Percentiles rank a stretch among this genome's conserved stretches.
These are phyloP conservation scores for Puccinia hordei DNA, from an alignment of 1,284 basidiomycete genomes.

Conservation along the genomic window DNA sequence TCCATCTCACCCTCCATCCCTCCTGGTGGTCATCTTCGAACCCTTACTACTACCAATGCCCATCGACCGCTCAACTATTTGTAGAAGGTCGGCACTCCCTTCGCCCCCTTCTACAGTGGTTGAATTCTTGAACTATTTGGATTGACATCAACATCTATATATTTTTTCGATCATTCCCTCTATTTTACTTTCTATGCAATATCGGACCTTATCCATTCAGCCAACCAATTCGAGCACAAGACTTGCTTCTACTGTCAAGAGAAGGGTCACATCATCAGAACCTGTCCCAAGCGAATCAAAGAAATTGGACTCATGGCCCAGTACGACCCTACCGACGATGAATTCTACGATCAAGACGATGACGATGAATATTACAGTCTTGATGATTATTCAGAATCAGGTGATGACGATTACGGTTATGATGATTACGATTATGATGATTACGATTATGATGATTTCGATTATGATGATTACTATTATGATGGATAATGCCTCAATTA, in stretches of 20 bases:
- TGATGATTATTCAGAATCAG: too few relatives aligned
- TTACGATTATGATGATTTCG: too few relatives aligned
- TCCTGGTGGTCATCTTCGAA: not conserved
- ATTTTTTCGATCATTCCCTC: too few relatives aligned
- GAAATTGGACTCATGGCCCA: not conserved
- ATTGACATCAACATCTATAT: too few relatives aligned
- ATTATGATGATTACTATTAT: too few relatives aligned
- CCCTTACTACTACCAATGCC: not conserved
- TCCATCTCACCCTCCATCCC: not conserved
- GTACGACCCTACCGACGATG: not conserved
- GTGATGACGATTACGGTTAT: too few relatives aligned
- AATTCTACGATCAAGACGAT: not conserved
- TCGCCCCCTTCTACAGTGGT: not conserved
- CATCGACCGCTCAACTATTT: not conserved
- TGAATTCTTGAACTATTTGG: too few relatives aligned
- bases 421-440: too few relatives aligned
- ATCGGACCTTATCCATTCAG: too few relatives aligned
- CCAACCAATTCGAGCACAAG: not conserved
- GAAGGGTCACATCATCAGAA: not conserved
- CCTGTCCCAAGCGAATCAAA: not conserved
- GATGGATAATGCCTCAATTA: too few relatives aligned
- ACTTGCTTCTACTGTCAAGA: not conserved
- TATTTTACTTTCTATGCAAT: too few relatives aligned
- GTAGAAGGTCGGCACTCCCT: not conserved
- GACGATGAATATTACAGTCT: too few relatives aligned